Base-by-base conservation (phyloP, 2,329 filamentous ascomycete genomes). In the Parastagonospora avenae region DNA sequence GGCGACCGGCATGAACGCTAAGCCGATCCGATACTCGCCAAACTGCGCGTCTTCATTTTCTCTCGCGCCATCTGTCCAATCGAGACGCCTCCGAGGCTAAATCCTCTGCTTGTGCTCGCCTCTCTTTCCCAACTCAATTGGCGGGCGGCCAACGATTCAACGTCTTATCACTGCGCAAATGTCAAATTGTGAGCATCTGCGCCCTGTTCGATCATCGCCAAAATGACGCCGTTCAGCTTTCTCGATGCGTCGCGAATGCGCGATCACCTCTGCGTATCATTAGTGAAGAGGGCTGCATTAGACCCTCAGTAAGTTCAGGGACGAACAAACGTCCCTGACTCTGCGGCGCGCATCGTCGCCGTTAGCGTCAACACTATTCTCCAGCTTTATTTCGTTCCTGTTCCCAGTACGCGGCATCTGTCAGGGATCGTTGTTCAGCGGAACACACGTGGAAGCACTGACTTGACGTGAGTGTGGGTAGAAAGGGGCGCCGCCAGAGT, bases 31-130 rank as follows among this genome's bases (percentile, higher is more conserved):
- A 52, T 54, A 60, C 48, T 59, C 57, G 55, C 54, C 55, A 70
- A 70, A 69, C 63, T 57, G 64, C 53, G 54, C 50, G 49, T 53
- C 66, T 59, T 73, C 69, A 73, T 72, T 62, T 71, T 67, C 42
- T 44, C 30, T 16, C n/a, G 42, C 42, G 8, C 30, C 42, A 7
- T 33, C 42, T 30, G 16, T n/a, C 42, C 42, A 44, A 44, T 44
- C 29, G 28, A 14, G 29, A 35, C 6, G 31, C 11, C n/a, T 19
- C 42, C 42, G 19, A 28, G 42, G 30, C 31, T 32, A 33, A 44
- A 44, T 24, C 31, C 28, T 44, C 16, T 19, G 14, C 16, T 19
- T 14, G 11, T 28, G 12, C 42, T 44, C 42, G 42, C 42, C 19
- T 35, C 36, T 44, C 42, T 19, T 44, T 44, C 42, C 19, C 19